Percentiles rank a stretch among this genome's conserved stretches.
Evolutionary conservation across 2,329 filamentous ascomycete genomes (phyloP).

Genomic region (Cadophora malorum): DNA sequence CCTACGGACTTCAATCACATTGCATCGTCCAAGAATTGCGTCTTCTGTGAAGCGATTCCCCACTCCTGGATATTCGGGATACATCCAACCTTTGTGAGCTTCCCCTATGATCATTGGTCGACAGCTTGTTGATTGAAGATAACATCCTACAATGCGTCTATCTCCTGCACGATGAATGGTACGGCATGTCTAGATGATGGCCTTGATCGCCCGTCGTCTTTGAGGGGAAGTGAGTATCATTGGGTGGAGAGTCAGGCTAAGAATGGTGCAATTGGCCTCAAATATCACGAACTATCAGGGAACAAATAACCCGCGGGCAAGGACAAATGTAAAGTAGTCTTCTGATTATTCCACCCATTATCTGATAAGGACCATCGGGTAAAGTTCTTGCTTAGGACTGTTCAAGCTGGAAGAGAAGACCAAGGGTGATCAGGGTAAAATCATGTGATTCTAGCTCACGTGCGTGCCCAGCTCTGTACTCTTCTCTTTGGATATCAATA

Average conservation of each 20-base stretch:
- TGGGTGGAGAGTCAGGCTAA: slow-evolving; percentile 22
- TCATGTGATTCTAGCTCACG: background rate
- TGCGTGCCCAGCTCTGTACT: background rate
- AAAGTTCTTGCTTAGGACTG: background rate
- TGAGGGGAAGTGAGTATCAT: slow-evolving; percentile 20
- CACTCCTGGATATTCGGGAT: slow-evolving; percentile 23
- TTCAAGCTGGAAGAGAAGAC: background rate
- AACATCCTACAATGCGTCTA: background rate
- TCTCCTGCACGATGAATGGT: background rate
- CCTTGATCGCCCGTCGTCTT: slow-evolving; percentile 13
- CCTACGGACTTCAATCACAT: background rate
- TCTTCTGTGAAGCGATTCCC: slow-evolving; percentile 12
- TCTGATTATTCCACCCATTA: background rate
- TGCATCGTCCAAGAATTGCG: slow-evolving; percentile 20
- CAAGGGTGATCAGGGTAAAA: background rate
- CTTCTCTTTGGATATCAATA: background rate
- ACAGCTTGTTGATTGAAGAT: slow-evolving; percentile 9
- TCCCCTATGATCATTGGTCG: slow-evolving; percentile 19
- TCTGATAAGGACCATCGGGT: background rate
- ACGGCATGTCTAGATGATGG: background rate
- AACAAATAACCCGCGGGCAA: slow-evolving; percentile 4
- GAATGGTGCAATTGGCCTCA: slow-evolving; percentile 32
- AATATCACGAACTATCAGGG: slow-evolving; percentile 26
- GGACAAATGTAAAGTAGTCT: background rate
- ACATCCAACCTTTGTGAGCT: slow-evolving; percentile 16